Percentiles rank a stretch among this genome's conserved stretches.
These are phyloP conservation scores for Neobulgaria alba DNA, from an alignment of 2,329 filamentous ascomycete genomes.

Conservation along the genomic window DNA sequence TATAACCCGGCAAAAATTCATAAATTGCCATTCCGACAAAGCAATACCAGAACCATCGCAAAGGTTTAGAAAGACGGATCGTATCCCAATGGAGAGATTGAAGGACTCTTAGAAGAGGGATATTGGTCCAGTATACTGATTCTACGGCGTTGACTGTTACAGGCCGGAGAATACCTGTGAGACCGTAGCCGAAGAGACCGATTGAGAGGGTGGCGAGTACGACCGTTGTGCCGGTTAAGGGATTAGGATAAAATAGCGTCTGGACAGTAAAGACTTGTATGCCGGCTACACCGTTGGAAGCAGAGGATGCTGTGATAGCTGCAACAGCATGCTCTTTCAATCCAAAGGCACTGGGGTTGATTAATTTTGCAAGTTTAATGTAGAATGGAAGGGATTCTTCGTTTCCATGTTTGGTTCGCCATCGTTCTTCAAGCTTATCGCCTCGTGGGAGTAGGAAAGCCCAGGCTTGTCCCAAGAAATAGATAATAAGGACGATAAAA, in stretches of 20 bases:
- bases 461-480: constrained; percentile 44
- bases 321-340: constrained; percentile 49
- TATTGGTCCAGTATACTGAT: constrained; percentile 37
- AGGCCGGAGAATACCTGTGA: constrained; percentile 39
- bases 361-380: constrained; percentile 34
- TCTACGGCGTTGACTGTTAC: constrained; percentile 39
- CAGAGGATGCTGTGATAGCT: constrained; percentile 45
- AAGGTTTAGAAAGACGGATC: constrained; percentile 31
- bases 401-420: constrained; percentile 33
- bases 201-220: constrained; percentile 40
- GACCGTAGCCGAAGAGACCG: constrained; percentile 40
- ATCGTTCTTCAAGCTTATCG: constrained; percentile 39
- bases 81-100: constrained; percentile 34
- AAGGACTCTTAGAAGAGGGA: constrained; percentile 33
- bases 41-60: constrained; percentile 35
- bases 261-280: constrained; percentile 38
- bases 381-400: constrained; percentile 34
- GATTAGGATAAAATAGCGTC: constrained; percentile 37
- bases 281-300: constrained; percentile 38
- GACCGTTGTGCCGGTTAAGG: constrained; percentile 32
- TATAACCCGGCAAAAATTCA: constrained; percentile 40
- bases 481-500: constrained; percentile 49
- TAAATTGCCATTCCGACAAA: constrained; percentile 37
- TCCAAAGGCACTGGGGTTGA: constrained; percentile 44
- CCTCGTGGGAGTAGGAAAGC: constrained; percentile 41